Percentiles rank a stretch among this genome's conserved stretches.
These are phyloP conservation scores for Mollisia scopiformis DNA, from an alignment of 2,329 filamentous ascomycete genomes.

Conservation along the genomic window DNA sequence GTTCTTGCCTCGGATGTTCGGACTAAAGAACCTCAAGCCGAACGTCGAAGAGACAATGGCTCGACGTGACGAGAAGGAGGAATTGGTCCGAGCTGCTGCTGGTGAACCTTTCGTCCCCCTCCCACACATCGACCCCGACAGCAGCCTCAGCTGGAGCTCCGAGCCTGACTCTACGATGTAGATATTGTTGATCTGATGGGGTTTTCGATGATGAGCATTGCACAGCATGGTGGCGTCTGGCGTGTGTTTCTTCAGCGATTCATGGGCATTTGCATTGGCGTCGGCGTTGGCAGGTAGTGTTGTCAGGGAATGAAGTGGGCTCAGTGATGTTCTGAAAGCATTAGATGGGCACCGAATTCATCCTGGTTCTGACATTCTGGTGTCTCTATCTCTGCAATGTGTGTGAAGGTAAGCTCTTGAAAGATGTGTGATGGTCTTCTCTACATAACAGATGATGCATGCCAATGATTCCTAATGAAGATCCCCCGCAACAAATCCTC, in stretches of 20 bases:
- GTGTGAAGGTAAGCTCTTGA: not conserved
- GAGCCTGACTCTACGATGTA: too few species aligned
- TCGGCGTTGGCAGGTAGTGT: not conserved
- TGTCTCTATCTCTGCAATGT: not conserved
- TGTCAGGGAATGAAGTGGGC: not conserved
- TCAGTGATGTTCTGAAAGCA: not conserved
- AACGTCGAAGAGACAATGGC: not conserved
- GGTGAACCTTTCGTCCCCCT: too few species aligned
- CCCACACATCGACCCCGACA: too few species aligned
- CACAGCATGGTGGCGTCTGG: not conserved
- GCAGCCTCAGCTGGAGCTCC: too few species aligned
- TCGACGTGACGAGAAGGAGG: not conserved
- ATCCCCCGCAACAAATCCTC: not conserved
- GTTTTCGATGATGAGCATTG: not conserved
- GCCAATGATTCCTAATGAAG: too few species aligned
- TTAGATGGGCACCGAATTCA: not conserved
- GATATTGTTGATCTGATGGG: not conserved
- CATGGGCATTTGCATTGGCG: not conserved
- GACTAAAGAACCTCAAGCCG: not conserved
- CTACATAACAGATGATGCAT: too few species aligned
- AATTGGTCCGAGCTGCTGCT: too few species aligned
- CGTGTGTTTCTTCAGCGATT: not conserved
- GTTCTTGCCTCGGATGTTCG: not conserved
- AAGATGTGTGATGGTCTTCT: not conserved
- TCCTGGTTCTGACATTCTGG: too few species aligned